A percentile compares a stretch with the other conserved stretches of the same genome.
Conservation (phyloP, 2,329 filamentous ascomycete species). For the Sphaerulina musiva region DNA sequence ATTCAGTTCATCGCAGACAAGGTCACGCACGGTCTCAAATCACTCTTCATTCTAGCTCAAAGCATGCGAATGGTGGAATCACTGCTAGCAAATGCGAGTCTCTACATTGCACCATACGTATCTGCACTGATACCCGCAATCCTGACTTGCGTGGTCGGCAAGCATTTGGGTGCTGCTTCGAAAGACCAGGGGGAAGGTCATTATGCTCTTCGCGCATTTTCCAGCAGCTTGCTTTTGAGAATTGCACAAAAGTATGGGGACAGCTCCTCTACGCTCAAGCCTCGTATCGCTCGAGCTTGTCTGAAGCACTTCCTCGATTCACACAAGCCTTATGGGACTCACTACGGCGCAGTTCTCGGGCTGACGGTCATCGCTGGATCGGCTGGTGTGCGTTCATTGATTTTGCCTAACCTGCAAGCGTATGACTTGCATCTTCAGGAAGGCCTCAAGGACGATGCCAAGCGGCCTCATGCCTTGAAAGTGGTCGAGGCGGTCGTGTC, state of each 20-base stretch:
- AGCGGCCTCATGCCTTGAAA: constrained; percentile 54
- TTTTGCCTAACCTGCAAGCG: constrained; percentile 59
- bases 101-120: constrained; percentile 67
- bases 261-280: constrained; percentile 73
- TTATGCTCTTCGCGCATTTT: constrained; percentile 76
- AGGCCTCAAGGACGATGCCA: constrained; percentile 48
- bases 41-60: constrained; percentile 78
- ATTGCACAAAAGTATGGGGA: constrained; percentile 76
- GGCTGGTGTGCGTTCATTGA: constrained; percentile 57
- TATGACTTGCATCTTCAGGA: constrained; percentile 58
- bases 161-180: constrained; percentile 60
- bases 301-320: constrained; percentile 88
- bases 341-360: constrained; percentile 82
- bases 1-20: constrained; percentile 93
- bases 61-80: constrained; percentile 88
- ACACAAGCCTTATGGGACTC: constrained; percentile 70
- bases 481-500: constrained; percentile 53
- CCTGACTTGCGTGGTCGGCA: constrained; percentile 81
- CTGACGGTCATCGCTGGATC: constrained; percentile 68
- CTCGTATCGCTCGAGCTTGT: constrained; percentile 85
- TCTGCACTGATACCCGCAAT: constrained; percentile 73
- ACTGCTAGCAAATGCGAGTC: constrained; percentile 71
- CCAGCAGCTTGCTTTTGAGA: constrained; percentile 71
- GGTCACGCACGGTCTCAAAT: constrained; percentile 87
- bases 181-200: constrained; percentile 51